These are phyloP conservation scores for Cyberlindnera meyerae DNA, from an alignment of 805 yeast genomes.

Conservation along the genomic window DNA sequence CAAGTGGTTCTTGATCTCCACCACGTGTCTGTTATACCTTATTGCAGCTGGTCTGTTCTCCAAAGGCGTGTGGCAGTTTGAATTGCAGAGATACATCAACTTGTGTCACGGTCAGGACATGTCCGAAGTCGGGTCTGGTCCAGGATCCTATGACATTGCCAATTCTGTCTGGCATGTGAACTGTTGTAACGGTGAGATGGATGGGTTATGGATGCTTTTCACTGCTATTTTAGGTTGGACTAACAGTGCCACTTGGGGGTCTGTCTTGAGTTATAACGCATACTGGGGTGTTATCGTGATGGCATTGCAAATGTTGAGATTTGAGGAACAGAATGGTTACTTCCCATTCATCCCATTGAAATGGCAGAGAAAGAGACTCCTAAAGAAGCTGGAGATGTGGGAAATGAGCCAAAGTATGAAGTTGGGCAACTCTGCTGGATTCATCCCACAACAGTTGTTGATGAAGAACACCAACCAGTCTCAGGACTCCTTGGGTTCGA, in stretches of 20 bases:
- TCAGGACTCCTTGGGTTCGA: neutral
- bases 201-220: slow-evolving; percentile 87
- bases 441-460: slow-evolving; percentile 12
- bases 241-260: slow-evolving; percentile 87
- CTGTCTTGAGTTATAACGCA: slow-evolving; percentile 63
- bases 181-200: slow-evolving; percentile 90
- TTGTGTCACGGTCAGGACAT: slow-evolving; percentile 79
- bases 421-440: slow-evolving; percentile 1
- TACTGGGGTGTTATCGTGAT: slow-evolving; percentile 58
- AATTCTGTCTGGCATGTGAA: slow-evolving; percentile 90
- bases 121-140: slow-evolving; percentile 86
- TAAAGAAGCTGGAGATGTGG: slow-evolving; percentile 29
- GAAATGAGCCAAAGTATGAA: slow-evolving; percentile 9
- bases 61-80: slow-evolving; percentile 87
- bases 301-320: slow-evolving; percentile 40
- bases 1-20: slow-evolving; percentile 64
- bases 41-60: slow-evolving; percentile 86
- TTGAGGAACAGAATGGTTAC: slow-evolving; percentile 55
- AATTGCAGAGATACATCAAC: slow-evolving; percentile 69
- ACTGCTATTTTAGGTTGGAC: slow-evolving; percentile 94
- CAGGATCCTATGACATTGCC: slow-evolving; percentile 82
- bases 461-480: neutral
- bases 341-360: slow-evolving; percentile 57
- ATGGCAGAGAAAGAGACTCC: slow-evolving; percentile 54
- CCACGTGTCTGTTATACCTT: slow-evolving; percentile 76